Evolutionary conservation across 208 protist genomes (phyloP).

Genomic region (Wallacemonas sp.): DNA sequence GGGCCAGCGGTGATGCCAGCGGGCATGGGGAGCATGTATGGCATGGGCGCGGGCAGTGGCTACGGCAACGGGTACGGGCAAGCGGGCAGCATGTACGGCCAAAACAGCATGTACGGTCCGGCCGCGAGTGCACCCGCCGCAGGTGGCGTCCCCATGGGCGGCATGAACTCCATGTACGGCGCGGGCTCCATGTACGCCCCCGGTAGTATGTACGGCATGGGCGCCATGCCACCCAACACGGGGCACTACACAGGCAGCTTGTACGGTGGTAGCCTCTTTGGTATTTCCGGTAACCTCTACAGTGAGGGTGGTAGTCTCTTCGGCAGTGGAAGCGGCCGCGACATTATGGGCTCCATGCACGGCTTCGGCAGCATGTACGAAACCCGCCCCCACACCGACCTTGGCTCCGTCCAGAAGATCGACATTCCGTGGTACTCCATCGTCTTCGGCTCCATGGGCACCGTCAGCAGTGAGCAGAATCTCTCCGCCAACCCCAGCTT

Average conservation of each 20-base stretch:
- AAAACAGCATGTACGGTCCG: slow-evolving; percentile 28
- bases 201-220: slow-evolving; percentile 29
- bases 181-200: slow-evolving; percentile 18
- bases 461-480: slow-evolving; percentile 12
- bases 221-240: slow-evolving; percentile 15
- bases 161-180: slow-evolving; percentile 21
- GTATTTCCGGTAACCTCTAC: slow-evolving; percentile 33
- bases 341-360: slow-evolving; percentile 52
- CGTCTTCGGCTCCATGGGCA: slow-evolving; percentile 31
- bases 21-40: slow-evolving; percentile 6
- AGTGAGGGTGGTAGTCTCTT: slow-evolving; percentile 52
- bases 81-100: slow-evolving; percentile 25
- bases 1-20: neutral
- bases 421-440: slow-evolving; percentile 42
- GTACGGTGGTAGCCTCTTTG: slow-evolving; percentile 40
- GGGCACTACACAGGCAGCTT: slow-evolving; percentile 35
- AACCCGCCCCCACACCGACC: slow-evolving; percentile 27
- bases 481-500: slow-evolving; percentile 24
- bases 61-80: slow-evolving; percentile 29
- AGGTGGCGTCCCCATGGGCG: slow-evolving; percentile 10
- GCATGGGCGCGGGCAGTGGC: neutral
- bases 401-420: slow-evolving; percentile 41
- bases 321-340: slow-evolving; percentile 19
- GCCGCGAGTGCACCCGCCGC: slow-evolving; percentile 13
- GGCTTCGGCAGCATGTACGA: slow-evolving; percentile 47